Conservation (phyloP, 805 yeast genomes). For the Blastobotrys mokoenaii region DNA sequence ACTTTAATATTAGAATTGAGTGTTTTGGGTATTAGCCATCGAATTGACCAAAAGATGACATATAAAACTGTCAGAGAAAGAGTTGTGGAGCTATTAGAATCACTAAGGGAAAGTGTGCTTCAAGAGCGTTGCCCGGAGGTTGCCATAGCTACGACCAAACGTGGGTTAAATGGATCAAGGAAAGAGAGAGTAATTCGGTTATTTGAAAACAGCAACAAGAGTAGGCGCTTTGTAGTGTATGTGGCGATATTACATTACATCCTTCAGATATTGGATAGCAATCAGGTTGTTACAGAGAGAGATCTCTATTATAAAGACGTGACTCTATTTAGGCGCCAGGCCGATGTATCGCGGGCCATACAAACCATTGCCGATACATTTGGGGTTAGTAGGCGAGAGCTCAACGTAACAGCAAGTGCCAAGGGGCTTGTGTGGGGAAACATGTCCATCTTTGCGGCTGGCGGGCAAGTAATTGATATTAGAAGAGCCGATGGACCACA, state of each 20-base stretch:
- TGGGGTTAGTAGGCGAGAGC: conserved; percentile 29
- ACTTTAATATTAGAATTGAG: not conserved
- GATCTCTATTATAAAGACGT: conserved; percentile 56
- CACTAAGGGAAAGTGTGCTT: too few relatives aligned
- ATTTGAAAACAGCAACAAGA: not conserved
- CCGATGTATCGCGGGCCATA: conserved; percentile 33
- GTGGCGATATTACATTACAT: conserved; percentile 13
- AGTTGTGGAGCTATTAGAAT: conserved; percentile 6
- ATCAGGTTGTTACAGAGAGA: conserved; percentile 34
- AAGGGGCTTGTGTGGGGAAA: conserved; percentile 47
- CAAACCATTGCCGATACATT: conserved; percentile 34
- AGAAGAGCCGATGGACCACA: conserved; percentile 6
- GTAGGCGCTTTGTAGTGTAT: conserved; percentile 3
- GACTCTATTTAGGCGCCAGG: conserved; percentile 39
- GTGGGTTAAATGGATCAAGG: too few relatives aligned
- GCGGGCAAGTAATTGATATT: conserved; percentile 3
- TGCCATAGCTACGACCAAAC: too few relatives aligned
- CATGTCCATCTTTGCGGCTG: conserved; percentile 15
- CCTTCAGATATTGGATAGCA: conserved; percentile 11
- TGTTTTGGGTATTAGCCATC: not conserved
- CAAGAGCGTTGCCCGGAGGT: too few relatives aligned
- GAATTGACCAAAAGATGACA: conserved; percentile 1
- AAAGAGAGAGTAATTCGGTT: too few relatives aligned
- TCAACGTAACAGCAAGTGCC: conserved; percentile 45
- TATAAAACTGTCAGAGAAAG: conserved; percentile 3